These are phyloP conservation scores for Boletus rufocinnamomeus DNA, from an alignment of 768 basidiomycete species.

Conservation along the genomic window DNA sequence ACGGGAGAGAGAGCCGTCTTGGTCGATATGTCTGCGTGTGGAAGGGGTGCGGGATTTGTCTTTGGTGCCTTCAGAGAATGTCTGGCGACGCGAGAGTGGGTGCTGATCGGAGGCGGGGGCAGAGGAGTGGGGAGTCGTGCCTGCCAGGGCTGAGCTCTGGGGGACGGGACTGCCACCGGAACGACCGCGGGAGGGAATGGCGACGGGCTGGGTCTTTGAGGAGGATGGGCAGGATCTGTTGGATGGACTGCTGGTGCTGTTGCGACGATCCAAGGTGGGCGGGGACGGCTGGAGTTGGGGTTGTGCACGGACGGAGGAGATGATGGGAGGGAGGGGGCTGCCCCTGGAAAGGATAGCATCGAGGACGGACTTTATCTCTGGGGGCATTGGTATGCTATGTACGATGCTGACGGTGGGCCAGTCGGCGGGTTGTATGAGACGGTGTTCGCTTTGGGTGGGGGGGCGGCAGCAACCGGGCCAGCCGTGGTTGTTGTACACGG, in stretches of 20 bases:
- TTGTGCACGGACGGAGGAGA: slow-evolving; percentile 34
- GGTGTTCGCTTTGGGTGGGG: slow-evolving; percentile 58
- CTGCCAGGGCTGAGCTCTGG: slow-evolving; percentile 22
- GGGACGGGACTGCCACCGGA: slow-evolving; percentile 52
- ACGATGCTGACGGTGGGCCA: slow-evolving; percentile 81
- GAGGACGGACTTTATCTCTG: slow-evolving; percentile 67
- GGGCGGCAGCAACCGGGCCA: slow-evolving; percentile 93
- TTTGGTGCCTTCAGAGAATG: slow-evolving; percentile 50
- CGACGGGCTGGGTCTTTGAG: slow-evolving; percentile 39
- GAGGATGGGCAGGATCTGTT: slow-evolving; percentile 29
- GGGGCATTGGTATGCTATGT: slow-evolving; percentile 72
- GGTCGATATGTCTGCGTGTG: slow-evolving; percentile 57
- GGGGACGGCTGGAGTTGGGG: slow-evolving; percentile 28
- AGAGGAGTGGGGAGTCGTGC: slow-evolving; percentile 36
- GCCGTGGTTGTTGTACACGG: slow-evolving; percentile 68
- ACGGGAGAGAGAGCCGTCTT: slow-evolving; percentile 49
- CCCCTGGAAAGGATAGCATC: slow-evolving; percentile 52
- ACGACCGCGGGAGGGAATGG: slow-evolving; percentile 49
- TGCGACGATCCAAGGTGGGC: slow-evolving; percentile 47
- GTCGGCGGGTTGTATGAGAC: slow-evolving; percentile 67
- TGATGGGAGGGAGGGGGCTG: slow-evolving; percentile 34
- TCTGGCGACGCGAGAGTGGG: slow-evolving; percentile 49
- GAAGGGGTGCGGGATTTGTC: slow-evolving; percentile 64
- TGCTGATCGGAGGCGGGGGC: slow-evolving; percentile 45
- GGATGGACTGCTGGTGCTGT: slow-evolving; percentile 39